A percentile compares a stretch with the other conserved stretches of the same genome.
phyloP scores from a whole-genome alignment of 305 asterid genomes.

The Fraxinus baroniana region DNA sequence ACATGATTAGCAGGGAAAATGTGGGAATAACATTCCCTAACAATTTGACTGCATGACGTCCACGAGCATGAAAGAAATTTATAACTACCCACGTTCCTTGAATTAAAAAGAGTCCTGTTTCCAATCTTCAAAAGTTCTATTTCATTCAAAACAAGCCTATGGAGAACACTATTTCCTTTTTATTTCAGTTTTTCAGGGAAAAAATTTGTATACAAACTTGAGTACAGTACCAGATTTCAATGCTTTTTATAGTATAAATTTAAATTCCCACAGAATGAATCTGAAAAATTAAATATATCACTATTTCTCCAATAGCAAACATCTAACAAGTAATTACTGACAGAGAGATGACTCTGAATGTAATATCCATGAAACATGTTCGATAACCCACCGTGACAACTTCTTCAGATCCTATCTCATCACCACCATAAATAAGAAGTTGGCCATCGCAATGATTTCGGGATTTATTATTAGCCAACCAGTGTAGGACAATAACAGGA shows the following conservation, averaged over 20 bases:
- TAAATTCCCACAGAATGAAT: constrained; percentile 1
- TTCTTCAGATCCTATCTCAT: constrained; percentile 85
- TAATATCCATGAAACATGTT: constrained; percentile 20
- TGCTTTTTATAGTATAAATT: constrained; percentile 10
- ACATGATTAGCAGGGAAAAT: constrained; percentile 19
- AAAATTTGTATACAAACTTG: constrained; percentile 10
- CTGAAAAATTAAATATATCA: neutral
- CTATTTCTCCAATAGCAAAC: constrained; percentile 2
- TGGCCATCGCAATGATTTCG: constrained; percentile 56
- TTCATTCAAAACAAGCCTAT: constrained; percentile 1
- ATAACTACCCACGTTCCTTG: constrained; percentile 1
- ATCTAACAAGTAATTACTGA: neutral
- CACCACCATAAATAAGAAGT: constrained; percentile 89
- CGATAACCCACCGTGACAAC: constrained; percentile 70
- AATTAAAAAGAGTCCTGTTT: neutral
- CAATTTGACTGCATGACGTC: neutral
- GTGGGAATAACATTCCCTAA: constrained; percentile 1
- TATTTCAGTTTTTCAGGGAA: constrained; percentile 5
- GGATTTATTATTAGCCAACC: constrained; percentile 62
- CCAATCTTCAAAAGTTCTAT: neutral
- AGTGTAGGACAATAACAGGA: constrained; percentile 81
- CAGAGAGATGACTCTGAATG: constrained; percentile 8
- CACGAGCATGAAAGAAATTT: constrained; percentile 15
- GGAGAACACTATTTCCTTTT: neutral
- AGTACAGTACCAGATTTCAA: constrained; percentile 3